Conservation (phyloP, 192 early-diverging fungal species). For the Coemansia sp. region DNA sequence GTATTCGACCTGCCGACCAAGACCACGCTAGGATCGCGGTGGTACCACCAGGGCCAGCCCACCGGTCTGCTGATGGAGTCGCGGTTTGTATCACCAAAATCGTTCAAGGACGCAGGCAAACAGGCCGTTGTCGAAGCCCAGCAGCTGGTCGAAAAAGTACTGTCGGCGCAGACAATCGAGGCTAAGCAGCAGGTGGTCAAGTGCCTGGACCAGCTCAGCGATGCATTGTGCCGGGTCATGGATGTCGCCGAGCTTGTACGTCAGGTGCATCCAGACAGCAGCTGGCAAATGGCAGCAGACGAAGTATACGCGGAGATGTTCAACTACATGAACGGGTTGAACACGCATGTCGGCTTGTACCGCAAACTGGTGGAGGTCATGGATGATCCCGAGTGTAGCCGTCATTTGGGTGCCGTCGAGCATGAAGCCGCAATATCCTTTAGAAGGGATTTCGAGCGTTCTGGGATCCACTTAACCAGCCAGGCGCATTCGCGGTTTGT, state of each 20-base stretch:
- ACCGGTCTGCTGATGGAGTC: conserved; percentile 54
- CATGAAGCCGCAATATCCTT: conserved; percentile 78
- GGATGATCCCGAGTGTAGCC: conserved; percentile 59
- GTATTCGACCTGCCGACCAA: conserved; percentile 47
- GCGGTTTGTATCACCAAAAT: conserved; percentile 49
- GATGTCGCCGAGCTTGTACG: conserved; percentile 92
- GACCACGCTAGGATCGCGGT: conserved; percentile 44
- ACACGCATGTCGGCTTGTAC: conserved; percentile 88
- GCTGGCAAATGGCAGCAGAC: conserved; percentile 75
- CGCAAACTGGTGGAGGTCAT: conserved; percentile 71
- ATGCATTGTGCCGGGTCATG: conserved; percentile 87
- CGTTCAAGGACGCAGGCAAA: conserved; percentile 38
- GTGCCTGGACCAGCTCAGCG: conserved; percentile 84
- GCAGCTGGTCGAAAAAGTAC: conserved; percentile 28
- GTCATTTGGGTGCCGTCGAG: conserved; percentile 68
- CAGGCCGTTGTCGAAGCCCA: conserved; percentile 46
- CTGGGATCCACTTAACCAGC: conserved; percentile 84
- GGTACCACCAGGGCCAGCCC: conserved; percentile 49
- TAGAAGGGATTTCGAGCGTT: conserved; percentile 90
- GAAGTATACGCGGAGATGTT: conserved; percentile 73
- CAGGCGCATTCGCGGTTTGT: conserved; percentile 74
- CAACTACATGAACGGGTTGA: conserved; percentile 88
- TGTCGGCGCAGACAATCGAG: conserved; percentile 17
- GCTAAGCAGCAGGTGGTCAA: conserved; percentile 82
- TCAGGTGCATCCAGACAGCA: conserved; percentile 81